Evolutionary conservation across 2,329 filamentous ascomycete genomes (phyloP).

Genomic region (Fusarium temperatum): DNA sequence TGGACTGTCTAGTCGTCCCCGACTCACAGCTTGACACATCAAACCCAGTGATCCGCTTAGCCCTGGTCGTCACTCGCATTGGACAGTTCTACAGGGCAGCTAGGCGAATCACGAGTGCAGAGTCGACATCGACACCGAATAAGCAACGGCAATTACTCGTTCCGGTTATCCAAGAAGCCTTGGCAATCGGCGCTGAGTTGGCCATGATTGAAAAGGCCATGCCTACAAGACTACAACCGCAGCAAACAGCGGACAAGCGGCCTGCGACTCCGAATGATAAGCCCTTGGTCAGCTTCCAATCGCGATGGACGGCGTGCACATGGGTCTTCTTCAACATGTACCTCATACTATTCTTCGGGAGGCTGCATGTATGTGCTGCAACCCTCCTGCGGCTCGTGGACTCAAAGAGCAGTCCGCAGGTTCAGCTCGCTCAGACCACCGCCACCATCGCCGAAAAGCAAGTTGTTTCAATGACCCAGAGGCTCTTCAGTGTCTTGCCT

Average conservation of each 20-base stretch:
- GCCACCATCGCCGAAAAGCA: constrained; percentile 1
- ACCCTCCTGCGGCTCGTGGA: neutral
- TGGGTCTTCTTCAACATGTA: constrained; percentile 7
- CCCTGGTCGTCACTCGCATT: constrained; percentile 18
- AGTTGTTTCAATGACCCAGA: neutral
- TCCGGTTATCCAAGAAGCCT: constrained; percentile 11
- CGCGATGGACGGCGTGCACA: constrained; percentile 15
- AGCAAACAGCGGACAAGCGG: constrained; percentile 18
- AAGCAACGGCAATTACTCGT: constrained; percentile 9
- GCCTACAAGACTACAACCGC: constrained; percentile 2
- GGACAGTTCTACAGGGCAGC: constrained; percentile 21
- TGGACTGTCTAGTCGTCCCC: constrained; percentile 20
- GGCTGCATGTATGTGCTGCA: constrained; percentile 3
- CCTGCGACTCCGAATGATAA: neutral
- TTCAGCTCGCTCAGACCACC: constrained; percentile 1
- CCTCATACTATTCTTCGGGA: constrained; percentile 20
- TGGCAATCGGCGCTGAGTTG: constrained; percentile 12
- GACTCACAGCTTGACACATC: constrained; percentile 1
- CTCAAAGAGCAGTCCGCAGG: neutral
- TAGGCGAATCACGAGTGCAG: constrained; percentile 4
- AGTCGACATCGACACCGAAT: neutral
- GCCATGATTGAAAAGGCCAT: constrained; percentile 7
- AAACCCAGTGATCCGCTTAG: constrained; percentile 11
- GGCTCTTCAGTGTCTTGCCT: constrained; percentile 7
- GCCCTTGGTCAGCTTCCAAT: constrained; percentile 6